A percentile compares a stretch with the other conserved stretches of the same genome.
Evolutionary conservation across 495 filamentous ascomycete species (phyloP).

Genomic region (Evansstolkia leycettana): DNA sequence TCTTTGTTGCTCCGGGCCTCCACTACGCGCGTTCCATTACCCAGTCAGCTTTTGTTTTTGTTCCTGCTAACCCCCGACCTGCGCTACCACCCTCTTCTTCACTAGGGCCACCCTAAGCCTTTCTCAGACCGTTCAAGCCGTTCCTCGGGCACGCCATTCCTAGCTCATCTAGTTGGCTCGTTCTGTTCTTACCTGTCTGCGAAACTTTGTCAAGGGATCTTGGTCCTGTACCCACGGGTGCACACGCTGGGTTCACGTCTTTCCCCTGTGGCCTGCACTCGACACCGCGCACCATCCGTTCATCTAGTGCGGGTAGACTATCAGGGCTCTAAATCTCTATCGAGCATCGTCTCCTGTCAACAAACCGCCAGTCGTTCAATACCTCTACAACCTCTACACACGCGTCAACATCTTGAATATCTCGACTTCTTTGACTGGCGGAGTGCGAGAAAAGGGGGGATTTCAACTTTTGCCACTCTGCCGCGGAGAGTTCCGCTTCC

Average conservation of each 20-base stretch:
- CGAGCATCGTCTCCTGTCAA: too few species aligned
- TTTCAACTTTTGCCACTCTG: slow-evolving; percentile 4
- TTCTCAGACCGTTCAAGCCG: slow-evolving; percentile 7
- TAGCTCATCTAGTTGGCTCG: slow-evolving; percentile 7
- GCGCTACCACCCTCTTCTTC: slow-evolving; percentile 1
- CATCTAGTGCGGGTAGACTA: slow-evolving; percentile 34
- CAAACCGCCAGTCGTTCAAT: too few species aligned
- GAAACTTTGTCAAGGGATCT: slow-evolving; percentile 2
- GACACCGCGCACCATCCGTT: slow-evolving; percentile 15
- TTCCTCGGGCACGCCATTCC: slow-evolving; percentile 33
- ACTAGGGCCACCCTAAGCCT: slow-evolving; percentile 11
- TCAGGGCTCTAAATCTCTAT: slow-evolving; percentile 21
- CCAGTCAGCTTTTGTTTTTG: too few species aligned
- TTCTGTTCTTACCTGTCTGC: slow-evolving; percentile 5
- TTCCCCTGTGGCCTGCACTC: slow-evolving; percentile 9
- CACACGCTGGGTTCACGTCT: slow-evolving; percentile 30
- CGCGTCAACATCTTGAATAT: too few species aligned
- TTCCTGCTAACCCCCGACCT: too few species aligned
- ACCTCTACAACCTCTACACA: too few species aligned
- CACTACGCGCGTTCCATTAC: too few species aligned
- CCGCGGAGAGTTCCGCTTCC: slow-evolving; percentile 1
- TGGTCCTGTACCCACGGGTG: slow-evolving; percentile 18
- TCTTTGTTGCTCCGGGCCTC: too few species aligned
- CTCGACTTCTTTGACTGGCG: too few species aligned
- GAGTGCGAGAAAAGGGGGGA: slow-evolving; percentile 2